Base-by-base conservation (phyloP, 1,284 basidiomycete genomes). In the Trametes pubescens region DNA sequence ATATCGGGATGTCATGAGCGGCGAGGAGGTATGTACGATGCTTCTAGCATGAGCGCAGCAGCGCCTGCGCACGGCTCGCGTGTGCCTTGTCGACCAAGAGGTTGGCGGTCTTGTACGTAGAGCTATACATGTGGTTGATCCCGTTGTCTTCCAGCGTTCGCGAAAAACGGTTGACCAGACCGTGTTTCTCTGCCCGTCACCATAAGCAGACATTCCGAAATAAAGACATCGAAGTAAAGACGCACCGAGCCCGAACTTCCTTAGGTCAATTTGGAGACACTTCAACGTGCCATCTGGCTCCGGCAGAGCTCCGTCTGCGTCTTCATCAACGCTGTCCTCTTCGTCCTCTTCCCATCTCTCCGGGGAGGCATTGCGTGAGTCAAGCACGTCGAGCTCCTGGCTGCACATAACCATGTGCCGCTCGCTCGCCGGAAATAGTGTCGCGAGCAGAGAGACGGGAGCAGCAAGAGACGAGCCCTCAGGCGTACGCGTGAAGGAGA, bases 71-170 rank as follows among this genome's bases (percentile, higher is more conserved):
- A 55, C 73, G 72, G 40, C 61, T 65, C 2, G 74, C 74, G 49
- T 74, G 71, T 53, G 72, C 73, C 61, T 72, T 74, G 65, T 75
- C 74, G 57, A 92, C 91, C 69, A 94, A 81, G 37, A 94, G 78
- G 75, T 94, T 94, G 57, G 92, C 93, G 16, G 92, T 93, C 76
- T 93, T 92, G 72, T 88, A 91, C 13, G 92, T 93, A 51, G 91
- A 93, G 65, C 89, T 91, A 72, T 94, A 94, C 84, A 93, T 91
- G 76, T 93, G 92, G 74, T 92, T 89, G 75, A 93, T 91, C 6
- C 85, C 84, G 67, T 86, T 87, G 65, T 86, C 82, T 64, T 90
- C 85, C 10, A 94, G 82, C 13, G 90, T 83, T 24, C 86, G 82
- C 24, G 91, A 93, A 74, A 91, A 93, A 43, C 87, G 86, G 72